Percentiles rank a stretch among this genome's conserved stretches.
These are phyloP conservation scores for Triglochin maritima DNA, from an alignment of 106 monocot genomes.

Conservation along the genomic window DNA sequence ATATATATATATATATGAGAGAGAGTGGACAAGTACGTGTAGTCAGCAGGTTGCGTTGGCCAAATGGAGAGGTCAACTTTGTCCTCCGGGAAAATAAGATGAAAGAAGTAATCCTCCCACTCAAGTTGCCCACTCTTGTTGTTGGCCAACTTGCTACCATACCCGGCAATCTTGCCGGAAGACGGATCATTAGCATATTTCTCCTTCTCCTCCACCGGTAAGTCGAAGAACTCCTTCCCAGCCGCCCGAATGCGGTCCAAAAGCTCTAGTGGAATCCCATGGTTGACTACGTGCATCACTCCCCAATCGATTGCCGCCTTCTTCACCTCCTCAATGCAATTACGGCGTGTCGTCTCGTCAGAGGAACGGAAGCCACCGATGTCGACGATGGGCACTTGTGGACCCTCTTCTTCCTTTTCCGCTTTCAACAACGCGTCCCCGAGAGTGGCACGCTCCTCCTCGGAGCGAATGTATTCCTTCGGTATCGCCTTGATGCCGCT, in stretches of 20 bases:
- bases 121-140: conserved; percentile 52
- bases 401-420: conserved; percentile 10
- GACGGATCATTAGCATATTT: conserved; percentile 64
- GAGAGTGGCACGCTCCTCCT: conserved; percentile 41
- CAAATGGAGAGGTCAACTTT: conserved; percentile 51
- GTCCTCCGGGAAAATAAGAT: conserved; percentile 56
- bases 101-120: conserved; percentile 97
- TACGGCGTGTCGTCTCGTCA: conserved; percentile 2
- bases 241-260: conserved; percentile 31
- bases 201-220: conserved; percentile 80
- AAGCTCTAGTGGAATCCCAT: conserved; percentile 46
- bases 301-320: conserved; percentile 68
- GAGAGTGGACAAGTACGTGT: conserved; percentile 20
- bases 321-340: conserved; percentile 43
- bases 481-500: conserved; percentile 41
- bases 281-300: conserved; percentile 71
- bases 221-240: conserved; percentile 56
- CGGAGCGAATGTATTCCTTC: conserved; percentile 54
- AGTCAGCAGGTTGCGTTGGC: conserved; percentile 49
- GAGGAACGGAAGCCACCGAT: conserved; percentile 27
- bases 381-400: conserved; percentile 55
- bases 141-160: conserved; percentile 83
- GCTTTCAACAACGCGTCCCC: conserved; percentile 50
- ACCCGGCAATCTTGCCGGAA: conserved; percentile 60
- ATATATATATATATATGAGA: too few relatives aligned